Percentiles rank a stretch among this genome's conserved stretches.
phyloP scores from a whole-genome alignment of 768 basidiomycete genomes.

The Kwoniella mangroviensis region DNA sequence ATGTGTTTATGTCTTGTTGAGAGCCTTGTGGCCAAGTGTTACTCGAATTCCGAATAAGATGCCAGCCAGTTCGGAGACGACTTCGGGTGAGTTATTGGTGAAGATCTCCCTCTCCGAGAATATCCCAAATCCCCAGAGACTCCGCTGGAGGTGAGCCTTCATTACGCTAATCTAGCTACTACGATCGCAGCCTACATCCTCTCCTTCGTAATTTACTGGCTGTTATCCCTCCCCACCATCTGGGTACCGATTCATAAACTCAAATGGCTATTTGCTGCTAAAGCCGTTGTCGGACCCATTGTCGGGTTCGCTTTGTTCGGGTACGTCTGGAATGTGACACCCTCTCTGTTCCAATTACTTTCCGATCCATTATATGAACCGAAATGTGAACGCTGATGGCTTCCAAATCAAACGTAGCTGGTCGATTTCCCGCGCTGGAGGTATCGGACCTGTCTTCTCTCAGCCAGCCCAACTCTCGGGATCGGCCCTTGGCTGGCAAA shows the following conservation, averaged over 20 bases:
- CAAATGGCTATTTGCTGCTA: slow-evolving; percentile 70
- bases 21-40: slow-evolving; percentile 73
- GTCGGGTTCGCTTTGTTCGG: slow-evolving; percentile 58
- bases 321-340: not conserved
- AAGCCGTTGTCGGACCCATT: slow-evolving; percentile 65
- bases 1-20: slow-evolving; percentile 74
- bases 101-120: not conserved
- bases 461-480: slow-evolving; percentile 70
- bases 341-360: too few species aligned
- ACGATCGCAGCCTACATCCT: slow-evolving; percentile 52
- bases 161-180: not conserved
- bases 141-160: too few species aligned
- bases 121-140: not conserved
- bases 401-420: slow-evolving; percentile 55
- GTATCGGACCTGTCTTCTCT: slow-evolving; percentile 74
- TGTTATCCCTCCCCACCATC: slow-evolving; percentile 75
- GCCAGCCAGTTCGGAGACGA: slow-evolving; percentile 74
- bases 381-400: too few species aligned
- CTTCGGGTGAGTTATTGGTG: slow-evolving; percentile 65
- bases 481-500: slow-evolving; percentile 69
- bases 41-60: slow-evolving; percentile 64
- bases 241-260: slow-evolving; percentile 81
- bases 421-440: slow-evolving; percentile 76
- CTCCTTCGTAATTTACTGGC: slow-evolving; percentile 86
- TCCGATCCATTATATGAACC: too few species aligned